A percentile compares a stretch with the other conserved stretches of the same genome.
Conservation (phyloP, 2,329 filamentous ascomycete species). For the Pseudopyricularia javanii region DNA sequence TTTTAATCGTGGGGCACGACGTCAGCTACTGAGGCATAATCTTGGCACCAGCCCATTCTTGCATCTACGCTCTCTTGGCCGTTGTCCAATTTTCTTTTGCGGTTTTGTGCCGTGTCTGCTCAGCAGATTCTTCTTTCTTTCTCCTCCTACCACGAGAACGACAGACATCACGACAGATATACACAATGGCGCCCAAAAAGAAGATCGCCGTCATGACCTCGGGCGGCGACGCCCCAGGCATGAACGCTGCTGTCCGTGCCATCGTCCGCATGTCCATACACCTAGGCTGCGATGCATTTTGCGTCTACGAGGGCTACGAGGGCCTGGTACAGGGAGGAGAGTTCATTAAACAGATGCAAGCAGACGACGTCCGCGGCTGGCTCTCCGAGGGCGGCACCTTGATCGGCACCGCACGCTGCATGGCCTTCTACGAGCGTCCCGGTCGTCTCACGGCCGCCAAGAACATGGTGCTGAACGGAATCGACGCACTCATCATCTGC, state of each 20-base stretch:
- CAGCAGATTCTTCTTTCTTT: constrained; percentile 4
- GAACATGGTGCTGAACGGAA: constrained; percentile 86
- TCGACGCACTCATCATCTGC: constrained; percentile 92
- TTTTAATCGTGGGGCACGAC: not conserved
- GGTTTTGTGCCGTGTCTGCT: constrained; percentile 6
- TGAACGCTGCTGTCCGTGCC: constrained; percentile 84
- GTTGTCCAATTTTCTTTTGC: constrained; percentile 5
- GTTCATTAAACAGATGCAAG: constrained; percentile 77
- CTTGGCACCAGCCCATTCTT: not conserved
- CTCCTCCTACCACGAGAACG: too few relatives aligned
- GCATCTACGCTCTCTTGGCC: not conserved
- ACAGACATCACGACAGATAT: too few relatives aligned
- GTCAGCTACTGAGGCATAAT: not conserved
- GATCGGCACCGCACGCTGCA: constrained; percentile 89
- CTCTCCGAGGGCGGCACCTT: constrained; percentile 88
- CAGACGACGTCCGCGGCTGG: constrained; percentile 92
- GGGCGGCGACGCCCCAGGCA: constrained; percentile 86
- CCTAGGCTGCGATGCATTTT: constrained; percentile 67
- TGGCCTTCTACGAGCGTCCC: constrained; percentile 78
- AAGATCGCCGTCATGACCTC: constrained; percentile 88
- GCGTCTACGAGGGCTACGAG: constrained; percentile 89
- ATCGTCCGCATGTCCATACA: constrained; percentile 87
- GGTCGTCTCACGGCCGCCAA: constrained; percentile 79
- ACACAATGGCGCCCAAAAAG: constrained; percentile 43
- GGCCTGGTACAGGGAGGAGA: constrained; percentile 82